Evolutionary conservation across 805 yeast genomes (phyloP), one percentile per base, ranked within the genome.

Genomic region (Yamadazyma philogaea): DNA sequence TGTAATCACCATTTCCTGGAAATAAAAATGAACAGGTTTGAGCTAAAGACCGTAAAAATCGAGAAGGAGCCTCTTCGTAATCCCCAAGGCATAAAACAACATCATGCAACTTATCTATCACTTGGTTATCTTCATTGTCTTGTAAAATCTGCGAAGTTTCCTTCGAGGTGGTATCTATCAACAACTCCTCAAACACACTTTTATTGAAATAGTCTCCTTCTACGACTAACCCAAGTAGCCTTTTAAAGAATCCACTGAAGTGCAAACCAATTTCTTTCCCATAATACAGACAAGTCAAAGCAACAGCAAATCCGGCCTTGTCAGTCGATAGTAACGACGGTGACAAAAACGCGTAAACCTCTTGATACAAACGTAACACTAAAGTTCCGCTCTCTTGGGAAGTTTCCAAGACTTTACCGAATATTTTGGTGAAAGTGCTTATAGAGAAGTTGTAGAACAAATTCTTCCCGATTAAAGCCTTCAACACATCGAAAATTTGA

Each of bases 381-480:
- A 82, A 53, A 1, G 53, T 47, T 0, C 55, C 52, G 3, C 16
- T 11, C 7, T 24, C 39, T 7, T 3, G 14, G 4, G 31, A 15
- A 8, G 15, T n/a, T 12, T 24, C 6, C 7, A 35, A 28, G 5
- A 27, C 22, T 18, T 16, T 24, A 2, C 39, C 39, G 17, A 42
- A 46, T 3, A 42, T 28, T 3, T n/a, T 15, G 3, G 60, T 47
- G 41, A 59, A 63, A 2, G 48, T 45, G 6, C 68, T 65, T 26
- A 82, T 64, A 0, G 87, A 66, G 50, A 84, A 78, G 37, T 74
- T 75, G 57, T 87, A 90, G 47, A 81, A 77, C 21, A 59, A 58
- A 44, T 75, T 75, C n/a, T 79, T 38, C 0, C 44, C 35, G 15
- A 64, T 37, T 22, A 68, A 38, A 1, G 40, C 24, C 41, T 75